Evolutionary conservation across 257 asterid species (phyloP), one percentile per base, ranked within the genome.

Genomic region (Verbena officinalis): DNA sequence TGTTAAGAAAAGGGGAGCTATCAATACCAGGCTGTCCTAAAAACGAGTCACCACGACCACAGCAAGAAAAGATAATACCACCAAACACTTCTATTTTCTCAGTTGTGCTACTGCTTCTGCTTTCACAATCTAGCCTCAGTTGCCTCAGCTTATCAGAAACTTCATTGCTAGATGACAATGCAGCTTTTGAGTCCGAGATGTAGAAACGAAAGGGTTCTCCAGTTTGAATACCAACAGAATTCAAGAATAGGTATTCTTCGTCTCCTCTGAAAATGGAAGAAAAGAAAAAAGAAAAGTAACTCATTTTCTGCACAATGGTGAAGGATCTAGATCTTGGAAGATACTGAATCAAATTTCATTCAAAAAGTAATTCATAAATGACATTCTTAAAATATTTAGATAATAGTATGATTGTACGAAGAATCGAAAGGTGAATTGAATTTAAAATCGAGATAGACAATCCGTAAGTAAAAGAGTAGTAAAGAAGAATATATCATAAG

Each of bases 151-250:
- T 54, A 34, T 87, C 76, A 10, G 85, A 72, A 19, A 80, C 81
- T 27, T 27, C 71, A 17, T 73, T 62, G 73, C 76, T 69, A 42
- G 89, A 80, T 15, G 73, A 62, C 3, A 74, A 16, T 10, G 95
- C 96, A 19, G 78, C 68, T 63, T 77, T 49, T 7, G 90, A 60
- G 77, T 87, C 86, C 14, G 95, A 72, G 44, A 73, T 44, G 64
- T 77, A 92, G 70, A 86, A 80, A 33, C 78, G 84, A 67, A 89
- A 86, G 62, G 82, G 64, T 30, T 92, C 98, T 52, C 89, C 95
- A 14, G 90, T 85, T 69, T 69, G 83, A 21, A 92, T 83, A 15
- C 90, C 97, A 16, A 23, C 21, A 27, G 81, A 83, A 11, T 71
- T 57, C 57, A 89, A 90, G 45, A 53, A 85, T 23, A 92, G 85